Conservation (phyloP, 163 green algal species). For the Scenedesmus sp. region DNA sequence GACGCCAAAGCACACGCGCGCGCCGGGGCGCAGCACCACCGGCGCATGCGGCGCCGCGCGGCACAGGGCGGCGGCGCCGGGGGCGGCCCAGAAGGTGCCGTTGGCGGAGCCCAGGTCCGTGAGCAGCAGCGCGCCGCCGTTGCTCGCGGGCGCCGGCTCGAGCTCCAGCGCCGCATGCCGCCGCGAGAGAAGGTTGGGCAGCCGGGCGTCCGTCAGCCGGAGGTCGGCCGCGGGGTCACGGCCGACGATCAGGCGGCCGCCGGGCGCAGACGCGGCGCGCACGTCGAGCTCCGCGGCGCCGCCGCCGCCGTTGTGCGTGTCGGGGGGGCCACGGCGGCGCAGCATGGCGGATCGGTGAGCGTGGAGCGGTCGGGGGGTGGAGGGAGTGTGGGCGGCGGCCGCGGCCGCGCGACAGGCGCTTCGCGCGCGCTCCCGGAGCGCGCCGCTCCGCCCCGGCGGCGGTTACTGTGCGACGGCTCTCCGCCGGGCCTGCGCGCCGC, state of each 20-base stretch:
- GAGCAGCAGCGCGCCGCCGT: slow-evolving; percentile 48
- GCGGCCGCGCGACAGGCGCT: no score
- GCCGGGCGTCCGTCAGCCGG: slow-evolving; percentile 45
- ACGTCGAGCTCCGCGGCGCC: no score
- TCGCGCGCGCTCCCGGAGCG: no score
- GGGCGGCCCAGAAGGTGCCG: slow-evolving; percentile 49
- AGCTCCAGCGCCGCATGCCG: slow-evolving; percentile 50
- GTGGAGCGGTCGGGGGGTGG: no score
- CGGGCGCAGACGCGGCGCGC: slow-evolving; percentile 29
- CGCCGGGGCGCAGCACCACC: slow-evolving; percentile 5
- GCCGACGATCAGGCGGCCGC: slow-evolving; percentile 42
- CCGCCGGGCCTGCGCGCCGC: no score
- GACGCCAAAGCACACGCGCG: slow-evolving; percentile 9
- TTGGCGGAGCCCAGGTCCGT: slow-evolving; percentile 55
- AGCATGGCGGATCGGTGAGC: no score
- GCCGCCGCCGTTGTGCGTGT: no score
- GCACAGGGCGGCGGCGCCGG: slow-evolving; percentile 34
- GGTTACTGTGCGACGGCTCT: no score
- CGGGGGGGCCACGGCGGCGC: no score
- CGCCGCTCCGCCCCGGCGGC: no score
- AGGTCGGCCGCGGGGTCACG: slow-evolving; percentile 43
- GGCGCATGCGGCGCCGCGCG: slow-evolving; percentile 29
- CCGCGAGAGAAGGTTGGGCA: slow-evolving; percentile 54
- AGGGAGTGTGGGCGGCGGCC: no score
- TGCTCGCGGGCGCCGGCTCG: no score